Conservation (phyloP, 176 grass and related monocot genomes). For the Oryza officinalis region DNA sequence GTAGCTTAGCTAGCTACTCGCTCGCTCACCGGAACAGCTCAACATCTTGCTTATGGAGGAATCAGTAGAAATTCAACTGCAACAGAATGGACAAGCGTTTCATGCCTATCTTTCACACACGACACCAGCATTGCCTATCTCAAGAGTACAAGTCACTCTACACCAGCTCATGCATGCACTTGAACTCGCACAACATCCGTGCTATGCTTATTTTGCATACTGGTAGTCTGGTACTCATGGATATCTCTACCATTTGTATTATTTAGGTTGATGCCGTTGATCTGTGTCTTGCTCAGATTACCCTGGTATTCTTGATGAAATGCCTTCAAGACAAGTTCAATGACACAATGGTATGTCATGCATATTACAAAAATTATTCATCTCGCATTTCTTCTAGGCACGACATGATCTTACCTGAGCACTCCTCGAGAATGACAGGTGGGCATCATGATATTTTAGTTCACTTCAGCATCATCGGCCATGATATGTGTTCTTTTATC, state of each 20-base stretch:
- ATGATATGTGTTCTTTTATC: conserved; percentile 77
- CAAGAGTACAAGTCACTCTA: no score
- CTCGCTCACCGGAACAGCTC: no score
- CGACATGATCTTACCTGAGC: neutral
- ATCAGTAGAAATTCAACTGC: neutral
- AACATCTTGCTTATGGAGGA: neutral
- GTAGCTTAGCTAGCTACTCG: no score
- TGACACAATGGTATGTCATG: conserved; percentile 66
- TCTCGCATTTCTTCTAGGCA: neutral
- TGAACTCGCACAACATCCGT: neutral
- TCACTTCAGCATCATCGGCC: conserved; percentile 96
- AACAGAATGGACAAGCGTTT: neutral
- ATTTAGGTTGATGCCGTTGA: conserved; percentile 26
- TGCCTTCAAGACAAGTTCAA: conserved; percentile 79
- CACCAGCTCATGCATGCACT: neutral
- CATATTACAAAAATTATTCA: neutral
- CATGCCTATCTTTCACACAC: neutral
- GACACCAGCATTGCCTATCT: no score
- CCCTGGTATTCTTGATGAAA: conserved; percentile 76
- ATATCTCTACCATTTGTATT: neutral
- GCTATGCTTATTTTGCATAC: neutral
- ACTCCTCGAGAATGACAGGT: conserved; percentile 42
- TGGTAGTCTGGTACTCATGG: neutral
- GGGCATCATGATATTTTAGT: conserved; percentile 99
- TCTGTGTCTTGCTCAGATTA: conserved; percentile 54